phyloP scores from a whole-genome alignment of 2,329 filamentous ascomycete genomes.

The Aspergillus niger region DNA sequence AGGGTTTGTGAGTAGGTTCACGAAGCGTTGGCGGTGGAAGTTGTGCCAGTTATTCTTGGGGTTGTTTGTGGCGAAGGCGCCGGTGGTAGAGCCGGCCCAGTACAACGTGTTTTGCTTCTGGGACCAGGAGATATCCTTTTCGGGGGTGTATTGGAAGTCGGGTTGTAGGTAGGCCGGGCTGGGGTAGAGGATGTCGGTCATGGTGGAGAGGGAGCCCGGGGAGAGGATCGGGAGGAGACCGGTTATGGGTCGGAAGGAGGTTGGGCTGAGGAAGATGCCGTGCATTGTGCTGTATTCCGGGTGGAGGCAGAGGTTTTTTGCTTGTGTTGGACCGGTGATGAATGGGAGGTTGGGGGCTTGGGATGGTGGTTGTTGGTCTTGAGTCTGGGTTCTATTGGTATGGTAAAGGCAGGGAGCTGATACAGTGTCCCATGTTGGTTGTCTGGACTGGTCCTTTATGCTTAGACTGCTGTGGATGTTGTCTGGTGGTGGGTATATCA shows the following conservation, averaged over 20 bases:
- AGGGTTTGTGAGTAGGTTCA: constrained; percentile 20
- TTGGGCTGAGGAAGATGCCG: constrained; percentile 13
- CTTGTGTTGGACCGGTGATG: not conserved
- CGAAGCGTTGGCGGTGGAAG: constrained; percentile 25
- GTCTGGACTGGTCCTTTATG: not conserved
- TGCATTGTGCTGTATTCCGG: constrained; percentile 14
- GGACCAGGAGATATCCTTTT: constrained; percentile 51
- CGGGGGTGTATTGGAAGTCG: constrained; percentile 44
- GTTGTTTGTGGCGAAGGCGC: constrained; percentile 37
- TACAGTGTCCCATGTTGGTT: constrained; percentile 10
- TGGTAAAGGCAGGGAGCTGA: constrained; percentile 8
- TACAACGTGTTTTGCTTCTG: constrained; percentile 56
- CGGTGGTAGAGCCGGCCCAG: constrained; percentile 61
- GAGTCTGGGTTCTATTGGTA: not conserved
- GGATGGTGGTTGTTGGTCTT: not conserved
- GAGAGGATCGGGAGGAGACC: constrained; percentile 27
- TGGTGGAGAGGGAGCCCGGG: constrained; percentile 23
- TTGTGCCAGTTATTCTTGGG: constrained; percentile 11
- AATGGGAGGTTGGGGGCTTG: constrained; percentile 11
- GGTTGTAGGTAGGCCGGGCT: constrained; percentile 52
- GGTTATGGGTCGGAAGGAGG: constrained; percentile 22
- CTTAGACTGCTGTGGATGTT: not conserved
- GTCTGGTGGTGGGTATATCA: constrained; percentile 5
- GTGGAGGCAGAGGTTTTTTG: constrained; percentile 13
- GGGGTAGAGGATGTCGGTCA: constrained; percentile 54